A percentile compares a stretch with the other conserved stretches of the same genome.
These are phyloP conservation scores for Neofusicoccum laricinum DNA, from an alignment of 2,329 filamentous ascomycete species.

Conservation along the genomic window DNA sequence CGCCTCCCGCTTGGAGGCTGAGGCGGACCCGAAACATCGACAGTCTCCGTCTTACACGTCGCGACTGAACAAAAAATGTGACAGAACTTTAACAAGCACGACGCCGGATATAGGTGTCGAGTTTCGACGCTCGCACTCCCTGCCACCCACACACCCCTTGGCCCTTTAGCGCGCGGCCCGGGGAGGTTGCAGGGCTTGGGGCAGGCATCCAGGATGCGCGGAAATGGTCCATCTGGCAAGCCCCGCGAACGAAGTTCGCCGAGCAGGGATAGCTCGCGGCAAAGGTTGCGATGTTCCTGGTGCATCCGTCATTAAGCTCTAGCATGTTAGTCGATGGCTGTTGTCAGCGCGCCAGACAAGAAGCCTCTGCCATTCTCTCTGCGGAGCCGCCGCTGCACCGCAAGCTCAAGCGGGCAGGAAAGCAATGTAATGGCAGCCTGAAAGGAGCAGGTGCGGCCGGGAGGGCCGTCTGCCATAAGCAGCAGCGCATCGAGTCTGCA, in stretches of 20 bases:
- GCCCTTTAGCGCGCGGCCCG: background rate
- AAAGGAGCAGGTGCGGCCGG: conserved; percentile 10
- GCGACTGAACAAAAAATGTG: conserved; percentile 7
- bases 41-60: conserved; percentile 13
- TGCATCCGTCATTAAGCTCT: background rate
- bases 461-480: conserved; percentile 11
- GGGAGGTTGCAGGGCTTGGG: background rate
- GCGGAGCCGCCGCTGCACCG: conserved; percentile 8
- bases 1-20: conserved; percentile 4
- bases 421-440: conserved; percentile 5
- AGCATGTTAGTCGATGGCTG: background rate
- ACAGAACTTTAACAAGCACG: conserved; percentile 11
- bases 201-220: conserved; percentile 7
- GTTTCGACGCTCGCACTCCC: conserved; percentile 3
- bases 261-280: background rate
- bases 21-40: conserved; percentile 15
- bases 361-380: background rate
- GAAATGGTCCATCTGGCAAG: background rate
- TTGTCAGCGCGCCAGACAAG: background rate
- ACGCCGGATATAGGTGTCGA: background rate
- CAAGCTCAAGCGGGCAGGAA: conserved; percentile 4
- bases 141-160: conserved; percentile 17
- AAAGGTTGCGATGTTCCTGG: conserved; percentile 3
- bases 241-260: background rate
- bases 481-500: conserved; percentile 3